phyloP scores from a whole-genome alignment of 768 basidiomycete species.

The Coprinellus micaceus region DNA sequence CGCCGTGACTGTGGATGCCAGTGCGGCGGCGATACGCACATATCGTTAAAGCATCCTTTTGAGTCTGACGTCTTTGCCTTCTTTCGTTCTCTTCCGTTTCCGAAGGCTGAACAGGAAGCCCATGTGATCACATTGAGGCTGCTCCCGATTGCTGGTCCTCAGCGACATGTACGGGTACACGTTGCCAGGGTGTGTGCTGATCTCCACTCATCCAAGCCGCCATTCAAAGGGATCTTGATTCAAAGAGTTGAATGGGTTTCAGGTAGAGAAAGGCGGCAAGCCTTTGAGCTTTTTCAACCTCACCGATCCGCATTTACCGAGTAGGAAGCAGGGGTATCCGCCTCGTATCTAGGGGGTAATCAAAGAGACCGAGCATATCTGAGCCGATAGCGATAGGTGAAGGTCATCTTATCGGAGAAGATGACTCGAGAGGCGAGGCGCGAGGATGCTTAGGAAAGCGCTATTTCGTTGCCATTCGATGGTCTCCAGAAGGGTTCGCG shows the following conservation, averaged over 20 bases:
- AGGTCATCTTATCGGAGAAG: background rate
- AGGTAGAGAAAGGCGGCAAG: background rate
- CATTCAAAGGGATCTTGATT: too few species aligned
- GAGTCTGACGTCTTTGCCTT: background rate
- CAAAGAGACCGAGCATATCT: background rate
- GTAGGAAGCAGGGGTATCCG: background rate
- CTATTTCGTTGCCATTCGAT: too few species aligned
- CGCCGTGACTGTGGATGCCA: slow-evolving; percentile 18
- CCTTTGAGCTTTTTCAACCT: background rate
- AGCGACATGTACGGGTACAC: slow-evolving; percentile 2
- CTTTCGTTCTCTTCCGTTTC: background rate
- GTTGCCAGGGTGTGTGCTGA: background rate
- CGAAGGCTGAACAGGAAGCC: slow-evolving; percentile 14
- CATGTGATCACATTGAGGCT: slow-evolving; percentile 27
- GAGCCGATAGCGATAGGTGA: background rate
- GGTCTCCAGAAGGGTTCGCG: too few species aligned
- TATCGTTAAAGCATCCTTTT: background rate
- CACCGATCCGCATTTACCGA: background rate
- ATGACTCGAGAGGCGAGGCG: background rate
- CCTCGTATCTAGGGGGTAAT: background rate
- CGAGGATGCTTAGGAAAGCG: background rate
- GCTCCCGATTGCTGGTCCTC: slow-evolving; percentile 3
- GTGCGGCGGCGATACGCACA: background rate
- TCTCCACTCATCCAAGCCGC: background rate
- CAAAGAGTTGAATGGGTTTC: slow-evolving; percentile 1